phyloP scores from a whole-genome alignment of 1,284 basidiomycete genomes.

The Melampsora americana region DNA sequence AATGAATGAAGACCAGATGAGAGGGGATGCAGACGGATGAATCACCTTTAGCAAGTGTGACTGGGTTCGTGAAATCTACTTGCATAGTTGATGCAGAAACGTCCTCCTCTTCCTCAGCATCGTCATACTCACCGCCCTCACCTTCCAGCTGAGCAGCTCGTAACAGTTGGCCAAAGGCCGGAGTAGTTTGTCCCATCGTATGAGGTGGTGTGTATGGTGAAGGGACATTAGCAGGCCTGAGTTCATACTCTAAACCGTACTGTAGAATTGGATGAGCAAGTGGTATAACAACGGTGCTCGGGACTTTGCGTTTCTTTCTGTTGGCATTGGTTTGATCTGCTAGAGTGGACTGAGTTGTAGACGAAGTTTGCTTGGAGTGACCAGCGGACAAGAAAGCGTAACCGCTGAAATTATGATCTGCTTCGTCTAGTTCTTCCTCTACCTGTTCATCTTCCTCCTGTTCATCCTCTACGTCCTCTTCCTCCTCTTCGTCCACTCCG shows the following conservation, averaged over 20 bases:
- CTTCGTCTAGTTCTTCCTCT: neutral
- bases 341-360: neutral
- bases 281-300: neutral
- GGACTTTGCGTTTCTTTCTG: slow-evolving; percentile 1
- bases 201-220: neutral
- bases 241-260: neutral
- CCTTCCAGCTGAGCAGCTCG: neutral
- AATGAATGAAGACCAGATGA: too few species aligned
- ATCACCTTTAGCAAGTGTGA: slow-evolving; percentile 2
- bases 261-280: neutral
- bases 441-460: neutral
- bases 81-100: neutral
- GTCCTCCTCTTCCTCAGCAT: neutral
- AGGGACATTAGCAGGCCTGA: neutral
- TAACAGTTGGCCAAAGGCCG: neutral
- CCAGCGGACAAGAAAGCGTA: neutral
- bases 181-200: neutral
- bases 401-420: neutral
- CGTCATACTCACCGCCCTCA: neutral
- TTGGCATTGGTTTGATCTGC: neutral
- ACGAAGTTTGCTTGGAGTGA: neutral
- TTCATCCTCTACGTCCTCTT: neutral
- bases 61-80: neutral
- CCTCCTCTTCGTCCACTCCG: neutral
- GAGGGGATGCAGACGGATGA: neutral